phyloP scores from a whole-genome alignment of 1,139 yeast genomes.

The Yamadazyma songkhlaensis region DNA sequence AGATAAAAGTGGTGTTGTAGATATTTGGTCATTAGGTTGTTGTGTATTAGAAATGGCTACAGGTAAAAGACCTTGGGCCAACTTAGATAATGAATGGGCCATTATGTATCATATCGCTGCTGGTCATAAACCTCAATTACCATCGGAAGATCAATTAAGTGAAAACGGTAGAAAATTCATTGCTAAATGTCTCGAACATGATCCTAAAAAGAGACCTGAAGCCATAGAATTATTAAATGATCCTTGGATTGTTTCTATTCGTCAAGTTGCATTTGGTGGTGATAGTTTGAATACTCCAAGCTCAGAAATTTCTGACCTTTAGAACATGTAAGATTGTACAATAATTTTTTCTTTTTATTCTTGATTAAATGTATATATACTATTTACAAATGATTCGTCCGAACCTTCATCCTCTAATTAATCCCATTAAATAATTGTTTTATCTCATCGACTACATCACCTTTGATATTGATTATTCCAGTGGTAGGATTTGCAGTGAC shows the following conservation, averaged over 20 bases:
- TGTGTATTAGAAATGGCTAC: slow-evolving; percentile 82
- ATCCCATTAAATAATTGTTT: slow-evolving; percentile 30
- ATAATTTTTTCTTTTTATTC: slow-evolving; percentile 1
- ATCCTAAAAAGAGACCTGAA: slow-evolving; percentile 74
- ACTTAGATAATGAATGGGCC: slow-evolving; percentile 96
- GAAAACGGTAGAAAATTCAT: slow-evolving; percentile 70
- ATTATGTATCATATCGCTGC: slow-evolving; percentile 98
- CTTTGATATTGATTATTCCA: slow-evolving; percentile 53
- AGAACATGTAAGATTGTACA: slow-evolving; percentile 6
- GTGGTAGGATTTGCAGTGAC: slow-evolving; percentile 39
- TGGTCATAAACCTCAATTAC: slow-evolving; percentile 87
- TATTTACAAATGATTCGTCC: slow-evolving; percentile 1
- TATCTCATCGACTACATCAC: slow-evolving; percentile 49
- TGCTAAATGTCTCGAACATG: slow-evolving; percentile 75
- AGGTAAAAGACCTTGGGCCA: slow-evolving; percentile 85
- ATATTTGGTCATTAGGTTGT: slow-evolving; percentile 83
- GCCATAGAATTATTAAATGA: slow-evolving; percentile 85
- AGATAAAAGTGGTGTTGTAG: slow-evolving; percentile 73
- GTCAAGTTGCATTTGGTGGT: slow-evolving; percentile 65
- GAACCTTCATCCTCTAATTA: too few relatives aligned
- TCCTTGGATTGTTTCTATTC: slow-evolving; percentile 82
- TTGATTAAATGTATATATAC: slow-evolving; percentile 1
- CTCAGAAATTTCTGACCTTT: slow-evolving; percentile 23
- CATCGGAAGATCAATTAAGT: slow-evolving; percentile 74
- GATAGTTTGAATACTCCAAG: slow-evolving; percentile 40